A percentile compares a stretch with the other conserved stretches of the same genome.
These are phyloP conservation scores for Pichia kudriavzevii DNA, from an alignment of 1,139 yeast species.

Conservation along the genomic window DNA sequence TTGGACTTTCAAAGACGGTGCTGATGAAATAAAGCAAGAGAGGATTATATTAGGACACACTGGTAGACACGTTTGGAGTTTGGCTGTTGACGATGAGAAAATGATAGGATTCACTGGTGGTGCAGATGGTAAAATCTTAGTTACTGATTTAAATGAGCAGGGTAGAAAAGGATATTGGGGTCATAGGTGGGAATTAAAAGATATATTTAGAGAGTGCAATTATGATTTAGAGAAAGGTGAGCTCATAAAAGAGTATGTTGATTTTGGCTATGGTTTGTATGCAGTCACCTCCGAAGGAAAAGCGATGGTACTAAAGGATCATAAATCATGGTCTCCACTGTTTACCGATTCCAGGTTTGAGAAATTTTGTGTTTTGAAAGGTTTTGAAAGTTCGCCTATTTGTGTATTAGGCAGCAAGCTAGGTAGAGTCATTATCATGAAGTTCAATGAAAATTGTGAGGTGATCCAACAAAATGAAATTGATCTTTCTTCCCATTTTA, in stretches of 20 bases:
- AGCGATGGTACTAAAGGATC: conserved; percentile 31
- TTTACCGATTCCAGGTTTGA: conserved; percentile 31
- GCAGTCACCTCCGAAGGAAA: conserved; percentile 60
- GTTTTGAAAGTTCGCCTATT: conserved; percentile 34
- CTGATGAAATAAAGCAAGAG: conserved; percentile 33
- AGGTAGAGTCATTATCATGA: conserved; percentile 45
- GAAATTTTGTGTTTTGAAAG: conserved; percentile 46
- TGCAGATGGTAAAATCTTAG: conserved; percentile 74
- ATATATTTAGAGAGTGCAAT: conserved; percentile 29
- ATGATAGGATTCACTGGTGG: conserved; percentile 70
- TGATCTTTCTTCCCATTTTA: conserved; percentile 11
- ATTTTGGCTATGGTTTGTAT: conserved; percentile 39
- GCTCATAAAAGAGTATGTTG: conserved; percentile 53
- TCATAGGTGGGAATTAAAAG: conserved; percentile 28
- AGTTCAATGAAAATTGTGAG: conserved; percentile 29
- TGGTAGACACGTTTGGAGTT: conserved; percentile 86
- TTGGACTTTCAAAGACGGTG: conserved; percentile 45
- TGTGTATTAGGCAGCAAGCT: conserved; percentile 45
- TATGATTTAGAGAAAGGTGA: conserved; percentile 39
- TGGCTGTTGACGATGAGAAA: conserved; percentile 46
- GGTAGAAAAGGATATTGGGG: conserved; percentile 23
- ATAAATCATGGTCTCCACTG: conserved; percentile 30
- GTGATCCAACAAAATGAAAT: conserved; percentile 17
- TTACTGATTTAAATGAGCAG: conserved; percentile 42
- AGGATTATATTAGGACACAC: conserved; percentile 58